Percentiles rank a stretch among this genome's conserved stretches.
Evolutionary conservation across 2,329 filamentous ascomycete species (phyloP).

Genomic region (Ustilaginoidea virens): DNA sequence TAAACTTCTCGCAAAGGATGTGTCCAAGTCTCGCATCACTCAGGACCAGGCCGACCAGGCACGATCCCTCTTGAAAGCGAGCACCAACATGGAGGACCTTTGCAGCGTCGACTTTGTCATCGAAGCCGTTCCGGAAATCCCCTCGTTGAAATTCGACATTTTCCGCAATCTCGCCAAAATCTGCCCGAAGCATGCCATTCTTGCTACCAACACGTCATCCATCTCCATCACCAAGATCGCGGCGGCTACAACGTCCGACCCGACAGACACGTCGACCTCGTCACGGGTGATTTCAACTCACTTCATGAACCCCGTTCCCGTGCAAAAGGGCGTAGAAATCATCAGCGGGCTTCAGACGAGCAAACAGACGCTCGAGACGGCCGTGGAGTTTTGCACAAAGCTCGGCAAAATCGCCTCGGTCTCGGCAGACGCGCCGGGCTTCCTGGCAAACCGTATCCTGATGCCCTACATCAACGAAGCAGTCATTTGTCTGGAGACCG

Average conservation of each 20-base stretch:
- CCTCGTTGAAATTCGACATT: constrained; percentile 72
- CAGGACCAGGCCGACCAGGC: constrained; percentile 64
- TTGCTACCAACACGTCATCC: constrained; percentile 97
- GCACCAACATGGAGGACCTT: constrained; percentile 62
- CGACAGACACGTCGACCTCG: constrained; percentile 63
- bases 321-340: constrained; percentile 96
- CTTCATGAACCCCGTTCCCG: constrained; percentile 97
- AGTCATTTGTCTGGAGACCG: constrained; percentile 87
- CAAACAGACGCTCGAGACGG: constrained; percentile 62
- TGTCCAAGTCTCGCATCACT: constrained; percentile 73
- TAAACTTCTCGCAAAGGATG: constrained; percentile 85
- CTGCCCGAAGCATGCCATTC: constrained; percentile 69
- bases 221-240: constrained; percentile 96
- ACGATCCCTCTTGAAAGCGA: constrained; percentile 51
- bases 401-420: constrained; percentile 90
- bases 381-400: constrained; percentile 69
- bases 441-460: constrained; percentile 88
- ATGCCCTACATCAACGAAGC: constrained; percentile 99
- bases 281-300: constrained; percentile 89
- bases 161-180: constrained; percentile 72
- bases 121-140: constrained; percentile 90
- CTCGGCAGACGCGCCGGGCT: constrained; percentile 81
- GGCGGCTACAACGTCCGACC: constrained; percentile 64
- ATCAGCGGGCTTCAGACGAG: constrained; percentile 91
- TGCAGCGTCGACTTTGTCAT: constrained; percentile 89